These are phyloP conservation scores for Citrullus amarus DNA, from an alignment of 306 rosid species.

Conservation along the genomic window DNA sequence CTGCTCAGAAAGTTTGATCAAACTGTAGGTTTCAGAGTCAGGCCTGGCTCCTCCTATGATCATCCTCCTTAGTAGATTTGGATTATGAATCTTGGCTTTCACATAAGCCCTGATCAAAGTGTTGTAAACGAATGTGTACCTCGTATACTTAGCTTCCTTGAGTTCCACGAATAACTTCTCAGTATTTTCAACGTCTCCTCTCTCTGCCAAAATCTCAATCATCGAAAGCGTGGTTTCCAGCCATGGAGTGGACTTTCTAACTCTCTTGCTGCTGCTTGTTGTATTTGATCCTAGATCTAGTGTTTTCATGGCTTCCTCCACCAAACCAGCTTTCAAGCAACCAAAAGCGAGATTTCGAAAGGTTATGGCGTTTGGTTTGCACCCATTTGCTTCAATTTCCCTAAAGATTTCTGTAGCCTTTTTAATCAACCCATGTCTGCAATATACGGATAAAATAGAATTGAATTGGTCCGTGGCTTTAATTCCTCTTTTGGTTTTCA, in stretches of 20 bases:
- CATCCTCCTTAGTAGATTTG: slow-evolving; percentile 71
- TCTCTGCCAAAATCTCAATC: slow-evolving; percentile 54
- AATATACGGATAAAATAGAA: slow-evolving; percentile 56
- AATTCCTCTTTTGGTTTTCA: slow-evolving; percentile 47
- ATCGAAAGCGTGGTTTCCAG: slow-evolving; percentile 73
- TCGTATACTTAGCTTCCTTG: slow-evolving; percentile 51
- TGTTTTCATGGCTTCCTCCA: slow-evolving; percentile 62
- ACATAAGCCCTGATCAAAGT: slow-evolving; percentile 74
- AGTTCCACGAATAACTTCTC: slow-evolving; percentile 69
- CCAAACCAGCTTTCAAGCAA: slow-evolving; percentile 63
- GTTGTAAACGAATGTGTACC: slow-evolving; percentile 75
- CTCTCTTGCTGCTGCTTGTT: slow-evolving; percentile 29
- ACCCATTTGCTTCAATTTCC: slow-evolving; percentile 44
- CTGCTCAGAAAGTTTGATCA: slow-evolving; percentile 75
- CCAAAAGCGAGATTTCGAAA: slow-evolving; percentile 69
- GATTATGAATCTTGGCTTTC: slow-evolving; percentile 73
- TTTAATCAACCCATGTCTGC: slow-evolving; percentile 58
- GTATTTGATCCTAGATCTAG: slow-evolving; percentile 41
- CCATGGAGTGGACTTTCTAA: slow-evolving; percentile 77
- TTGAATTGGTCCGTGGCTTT: slow-evolving; percentile 65
- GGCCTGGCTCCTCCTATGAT: slow-evolving; percentile 87
- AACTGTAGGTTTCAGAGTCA: slow-evolving; percentile 82
- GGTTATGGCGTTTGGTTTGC: slow-evolving; percentile 79
- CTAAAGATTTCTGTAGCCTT: slow-evolving; percentile 44
- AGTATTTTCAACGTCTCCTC: slow-evolving; percentile 58